phyloP scores from a whole-genome alignment of 1,139 yeast species.

The Lodderomyces margitis region DNA sequence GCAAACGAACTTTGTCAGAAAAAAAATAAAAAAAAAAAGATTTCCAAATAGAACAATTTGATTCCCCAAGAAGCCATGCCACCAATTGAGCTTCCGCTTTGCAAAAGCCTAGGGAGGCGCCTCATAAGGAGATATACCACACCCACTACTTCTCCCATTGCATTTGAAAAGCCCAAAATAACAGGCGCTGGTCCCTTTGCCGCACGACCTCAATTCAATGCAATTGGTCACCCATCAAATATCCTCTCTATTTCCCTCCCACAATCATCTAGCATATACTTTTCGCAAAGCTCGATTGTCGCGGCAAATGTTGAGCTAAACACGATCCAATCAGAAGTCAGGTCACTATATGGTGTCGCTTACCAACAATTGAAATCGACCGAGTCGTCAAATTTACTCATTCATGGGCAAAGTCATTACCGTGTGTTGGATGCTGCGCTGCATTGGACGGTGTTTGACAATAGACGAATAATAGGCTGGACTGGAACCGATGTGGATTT shows the following conservation, averaged over 20 bases:
- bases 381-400: slow-evolving; percentile 27
- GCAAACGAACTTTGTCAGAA: too few relatives aligned
- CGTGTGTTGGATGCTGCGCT: slow-evolving; percentile 24
- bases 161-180: slow-evolving; percentile 10
- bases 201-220: slow-evolving; percentile 34
- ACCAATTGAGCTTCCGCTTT: too few relatives aligned
- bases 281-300: slow-evolving; percentile 29
- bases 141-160: slow-evolving; percentile 6
- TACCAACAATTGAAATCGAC: slow-evolving; percentile 28
- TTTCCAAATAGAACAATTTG: neutral
- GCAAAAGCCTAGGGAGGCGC: neutral
- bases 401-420: slow-evolving; percentile 31
- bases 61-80: neutral
- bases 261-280: slow-evolving; percentile 29
- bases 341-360: neutral
- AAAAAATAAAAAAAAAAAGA: too few relatives aligned
- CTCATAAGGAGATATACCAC: neutral
- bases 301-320: slow-evolving; percentile 36
- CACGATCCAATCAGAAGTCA: slow-evolving; percentile 6
- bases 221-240: slow-evolving; percentile 31
- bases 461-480: slow-evolving; percentile 40
- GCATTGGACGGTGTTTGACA: slow-evolving; percentile 22
- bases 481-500: slow-evolving; percentile 33
- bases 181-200: slow-evolving; percentile 44
- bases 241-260: slow-evolving; percentile 38